Evolutionary conservation across 2,329 filamentous ascomycete genomes (phyloP), one percentile per base, ranked within the genome.

Genomic region (Nemania diffusa): DNA sequence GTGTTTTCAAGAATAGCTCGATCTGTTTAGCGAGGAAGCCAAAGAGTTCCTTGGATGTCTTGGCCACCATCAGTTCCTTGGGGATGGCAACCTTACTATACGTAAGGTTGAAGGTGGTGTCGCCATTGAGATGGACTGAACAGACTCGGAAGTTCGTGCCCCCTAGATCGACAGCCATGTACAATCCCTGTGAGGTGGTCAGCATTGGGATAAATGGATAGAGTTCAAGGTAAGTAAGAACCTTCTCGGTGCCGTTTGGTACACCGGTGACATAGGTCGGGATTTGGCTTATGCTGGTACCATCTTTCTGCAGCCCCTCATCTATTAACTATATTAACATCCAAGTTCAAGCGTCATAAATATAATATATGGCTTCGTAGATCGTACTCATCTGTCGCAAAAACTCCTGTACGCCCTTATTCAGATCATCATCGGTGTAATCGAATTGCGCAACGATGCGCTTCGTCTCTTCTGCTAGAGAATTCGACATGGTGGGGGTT

Each of bases 141-240:
- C 96, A 99, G 76, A 99, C 96, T 74, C 96, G 92, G 82, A 98
- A 97, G 83, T 99, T 99, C 71, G 96, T 99, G 75, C 96, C 96
- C 69, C 96, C 96, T n/a, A 99, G 87, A 77, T 99, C 96, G 71
- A 99, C 94, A 44, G 96, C 95, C 77, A 99, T 90, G 82, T 97
- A 99, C 44, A 97, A 85, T 55, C 96, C 96, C 93, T 97, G 74
- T n/a, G 13, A 42, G 17, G 37, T 5, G 27, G 57, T 65, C 52
- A 73, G 64, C 48, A 42, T 26, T 34, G 60, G 11, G n/a, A 55
- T 52, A 5, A 5, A 26, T 53, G 71, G n/a, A n/a, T n/a, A n/a
- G 50, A 37, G 24, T 8, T 26, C 3, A 57, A 40, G 42, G 58
- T 17, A n/a, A 29, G 26, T 22, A 69, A 66, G 74, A 82, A 95